These are phyloP conservation scores for Cladosporium colombiae DNA, from an alignment of 2,329 filamentous ascomycete species.

Conservation along the genomic window DNA sequence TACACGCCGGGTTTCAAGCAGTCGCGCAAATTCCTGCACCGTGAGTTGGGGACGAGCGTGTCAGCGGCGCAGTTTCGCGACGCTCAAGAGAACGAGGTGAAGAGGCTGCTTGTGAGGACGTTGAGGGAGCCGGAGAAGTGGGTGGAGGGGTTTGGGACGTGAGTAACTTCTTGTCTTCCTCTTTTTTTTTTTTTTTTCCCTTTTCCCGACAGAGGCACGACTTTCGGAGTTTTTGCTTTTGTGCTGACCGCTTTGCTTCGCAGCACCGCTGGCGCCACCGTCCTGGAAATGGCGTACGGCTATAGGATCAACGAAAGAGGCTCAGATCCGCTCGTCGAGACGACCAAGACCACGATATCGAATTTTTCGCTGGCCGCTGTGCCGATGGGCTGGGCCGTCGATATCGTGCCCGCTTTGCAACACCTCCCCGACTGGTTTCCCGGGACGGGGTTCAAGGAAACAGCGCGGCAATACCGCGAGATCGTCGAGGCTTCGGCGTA, in stretches of 20 bases:
- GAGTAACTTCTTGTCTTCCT: background rate
- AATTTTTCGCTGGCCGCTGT: background rate
- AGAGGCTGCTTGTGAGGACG: background rate
- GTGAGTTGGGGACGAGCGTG: background rate
- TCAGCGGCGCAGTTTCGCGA: background rate
- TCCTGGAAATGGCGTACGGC: background rate
- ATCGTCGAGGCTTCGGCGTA: conserved; percentile 20
- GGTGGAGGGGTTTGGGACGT: background rate
- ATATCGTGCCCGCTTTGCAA: conserved; percentile 47
- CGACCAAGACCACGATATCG: background rate
- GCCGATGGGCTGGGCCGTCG: conserved; percentile 36
- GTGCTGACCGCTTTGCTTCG: background rate
- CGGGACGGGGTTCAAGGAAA: conserved; percentile 47
- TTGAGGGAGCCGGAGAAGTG: background rate
- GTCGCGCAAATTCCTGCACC: background rate
- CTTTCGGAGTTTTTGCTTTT: background rate
- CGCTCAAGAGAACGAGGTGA: background rate
- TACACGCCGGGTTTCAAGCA: background rate
- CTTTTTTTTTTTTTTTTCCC: too few relatives aligned
- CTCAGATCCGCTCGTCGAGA: background rate
- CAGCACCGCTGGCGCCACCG: background rate
- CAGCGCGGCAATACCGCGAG: conserved; percentile 30
- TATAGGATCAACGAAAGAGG: background rate
- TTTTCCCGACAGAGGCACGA: too few relatives aligned
- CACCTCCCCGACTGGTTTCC: conserved; percentile 49